Evolutionary conservation across 2,329 filamentous ascomycete genomes (phyloP), one percentile per base, ranked within the genome.

Genomic region (Chaetomium sp.): DNA sequence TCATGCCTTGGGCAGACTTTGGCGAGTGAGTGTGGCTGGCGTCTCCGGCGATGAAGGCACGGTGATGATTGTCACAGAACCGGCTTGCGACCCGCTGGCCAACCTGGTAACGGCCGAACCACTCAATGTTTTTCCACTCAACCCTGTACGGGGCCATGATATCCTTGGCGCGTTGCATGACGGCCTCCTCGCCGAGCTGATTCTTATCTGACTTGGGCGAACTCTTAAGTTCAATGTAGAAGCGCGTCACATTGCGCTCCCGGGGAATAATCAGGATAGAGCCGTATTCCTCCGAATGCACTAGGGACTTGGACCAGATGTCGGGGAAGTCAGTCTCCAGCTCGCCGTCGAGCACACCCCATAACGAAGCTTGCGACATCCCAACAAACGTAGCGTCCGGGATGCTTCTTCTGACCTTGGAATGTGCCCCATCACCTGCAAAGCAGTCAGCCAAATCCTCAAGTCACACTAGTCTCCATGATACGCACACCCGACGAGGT

Each of bases 211-310:
- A 73, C 70, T 79, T 81, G 31, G 75, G 70, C 7, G 74, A 71
- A 16, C 80, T 77, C 74, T 85, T 85, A 62, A 85, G 79, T 74
- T 86, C 83, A 64, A 85, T 84, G 70, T 85, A 86, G 70, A 86
- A 80, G 54, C 89, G 84, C 0, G 89, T 91, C 83, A 91, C 86
- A 71, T 90, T 89, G 50, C 87, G 81, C 74, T 92, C 89, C 47
- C 89, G 84, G 4, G 90, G 90, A 60, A 91, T 88, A 74, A 90
- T 89, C n/a, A 92, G 80, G 54, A 91, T 86, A 0, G 88, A 90
- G 2, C 89, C 89, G 53, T 86, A 81, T 65, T 85, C 81, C 66
- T 90, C 85, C 2, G 86, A 88, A 68, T 88, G 88, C 8, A 91
- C 82, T 0, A 90, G 83, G 0, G 88, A 87, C 77, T 91, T 91